Base-by-base conservation (phyloP, 108 stramenopile species). In the Cyclostephanos tholiformis region DNA sequence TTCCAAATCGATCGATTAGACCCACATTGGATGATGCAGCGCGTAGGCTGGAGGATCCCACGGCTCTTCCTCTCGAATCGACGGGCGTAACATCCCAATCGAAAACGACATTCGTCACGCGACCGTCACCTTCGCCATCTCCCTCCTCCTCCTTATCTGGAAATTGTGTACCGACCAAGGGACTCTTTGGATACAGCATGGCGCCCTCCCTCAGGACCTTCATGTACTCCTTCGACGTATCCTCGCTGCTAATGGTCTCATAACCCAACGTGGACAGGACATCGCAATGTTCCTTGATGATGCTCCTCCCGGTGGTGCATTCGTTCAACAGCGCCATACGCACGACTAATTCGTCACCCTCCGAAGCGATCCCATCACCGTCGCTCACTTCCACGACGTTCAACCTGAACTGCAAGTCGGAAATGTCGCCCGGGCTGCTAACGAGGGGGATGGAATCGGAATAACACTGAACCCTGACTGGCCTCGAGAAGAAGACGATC, bases 401-500 rank as follows among this genome's bases (percentile, higher is more conserved):
- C 41, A 82, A 38, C n/a, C 69, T 69, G 51, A 82, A 82, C 46
- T 75, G 65, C 32, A 71, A 57, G 41, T 71, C 69, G 26, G 26
- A 27, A 23, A 26, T 70, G 38, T 48, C 61, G 19, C 69, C 74
- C 0, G 80, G 65, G 13, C 71, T 65, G 56, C 70, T 71, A 3
- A 82, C 64, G 0, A 66, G 36, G 27, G 80, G 74, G 30, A 70
- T 20, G 4, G 74, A 69, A 67, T 75, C 71, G 59, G 86, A 58
- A 65, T 63, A 72, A 62, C 89, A 92, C 27, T 71, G 44, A 2
- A 98, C 77, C 25, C 76, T 75, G 20, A 85, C 90, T 0, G 98
- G 95, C 44, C 87, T 78, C 9, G 95, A 96, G 61, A 95, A 82
- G 77, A 97, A 98, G 19, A 93, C 87, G 4, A 96, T 73, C 97